Conservation (phyloP, 305 asterid genomes). For the Fraxinus floribunda region DNA sequence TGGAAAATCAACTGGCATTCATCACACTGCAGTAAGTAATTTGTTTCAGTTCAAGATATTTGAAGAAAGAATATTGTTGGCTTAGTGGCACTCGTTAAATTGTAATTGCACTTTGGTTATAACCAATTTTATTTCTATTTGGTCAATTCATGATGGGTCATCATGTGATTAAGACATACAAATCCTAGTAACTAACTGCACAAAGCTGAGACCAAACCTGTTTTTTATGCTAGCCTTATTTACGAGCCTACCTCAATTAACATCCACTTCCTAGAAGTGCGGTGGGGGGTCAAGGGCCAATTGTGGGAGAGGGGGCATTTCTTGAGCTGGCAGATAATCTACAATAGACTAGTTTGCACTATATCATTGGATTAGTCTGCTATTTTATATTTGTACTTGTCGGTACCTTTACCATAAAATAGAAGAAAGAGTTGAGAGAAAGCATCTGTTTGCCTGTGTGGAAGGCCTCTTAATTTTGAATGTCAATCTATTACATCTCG, state of each 20-base stretch:
- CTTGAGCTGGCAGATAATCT: neutral
- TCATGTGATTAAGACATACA: constrained; percentile 12
- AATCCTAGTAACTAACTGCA: constrained; percentile 1
- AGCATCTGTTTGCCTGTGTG: neutral
- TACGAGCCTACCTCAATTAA: neutral
- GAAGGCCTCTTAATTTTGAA: constrained; percentile 13
- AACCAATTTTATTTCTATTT: constrained; percentile 4
- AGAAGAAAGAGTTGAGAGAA: neutral
- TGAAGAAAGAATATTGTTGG: neutral
- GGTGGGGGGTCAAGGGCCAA: neutral
- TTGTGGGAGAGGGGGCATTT: neutral
- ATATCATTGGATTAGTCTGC: neutral
- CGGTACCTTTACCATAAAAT: neutral
- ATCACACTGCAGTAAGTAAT: constrained; percentile 78
- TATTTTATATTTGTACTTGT: neutral
- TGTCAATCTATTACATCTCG: constrained; percentile 13
- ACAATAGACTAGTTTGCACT: constrained; percentile 1
- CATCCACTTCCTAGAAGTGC: constrained; percentile 4
- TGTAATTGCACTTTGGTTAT: neutral
- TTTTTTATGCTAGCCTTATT: neutral
- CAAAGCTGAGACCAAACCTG: neutral
- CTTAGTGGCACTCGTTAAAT: neutral
- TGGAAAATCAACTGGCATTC: constrained; percentile 94
- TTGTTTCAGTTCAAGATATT: constrained; percentile 7
- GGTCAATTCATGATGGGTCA: constrained; percentile 3